Percentiles rank a stretch among this genome's conserved stretches.
phyloP scores from a whole-genome alignment of 129 eudicot species.

The Ambrosia trifida region DNA sequence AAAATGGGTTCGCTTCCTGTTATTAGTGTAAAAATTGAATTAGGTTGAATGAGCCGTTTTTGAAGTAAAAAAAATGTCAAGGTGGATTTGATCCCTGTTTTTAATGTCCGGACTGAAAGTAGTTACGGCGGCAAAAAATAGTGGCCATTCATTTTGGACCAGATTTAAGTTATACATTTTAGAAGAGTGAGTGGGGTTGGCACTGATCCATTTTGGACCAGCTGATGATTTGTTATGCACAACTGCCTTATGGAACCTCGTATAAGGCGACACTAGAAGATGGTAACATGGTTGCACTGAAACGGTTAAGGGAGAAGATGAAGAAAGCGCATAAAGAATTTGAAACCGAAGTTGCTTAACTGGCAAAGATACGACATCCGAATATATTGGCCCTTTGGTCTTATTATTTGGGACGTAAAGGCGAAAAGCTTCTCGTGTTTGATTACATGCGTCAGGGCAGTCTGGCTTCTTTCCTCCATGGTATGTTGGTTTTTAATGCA shows the following conservation, averaged over 20 bases:
- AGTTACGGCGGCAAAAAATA: too few relatives aligned
- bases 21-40: too few relatives aligned
- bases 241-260: constrained; percentile 87
- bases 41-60: too few relatives aligned
- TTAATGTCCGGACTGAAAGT: too few relatives aligned
- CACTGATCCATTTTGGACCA: too few relatives aligned
- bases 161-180: too few relatives aligned
- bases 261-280: constrained; percentile 93
- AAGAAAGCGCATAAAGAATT: constrained; percentile 82
- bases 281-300: constrained; percentile 84
- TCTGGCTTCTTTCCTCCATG: constrained; percentile 90
- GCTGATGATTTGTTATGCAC: constrained; percentile 95
- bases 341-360: constrained; percentile 67
- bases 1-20: too few relatives aligned
- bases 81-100: too few relatives aligned
- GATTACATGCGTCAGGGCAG: constrained; percentile 92
- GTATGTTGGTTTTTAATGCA: constrained; percentile 37
- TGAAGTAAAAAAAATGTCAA: too few relatives aligned
- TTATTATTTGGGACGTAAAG: constrained; percentile 90
- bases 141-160: too few relatives aligned
- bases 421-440: constrained; percentile 93
- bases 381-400: constrained; percentile 81
- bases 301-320: constrained; percentile 86
- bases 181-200: too few relatives aligned
- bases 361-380: constrained; percentile 79